Evolutionary conservation across 345 rosid genomes (phyloP).

Genomic region (Camelina hispida): DNA sequence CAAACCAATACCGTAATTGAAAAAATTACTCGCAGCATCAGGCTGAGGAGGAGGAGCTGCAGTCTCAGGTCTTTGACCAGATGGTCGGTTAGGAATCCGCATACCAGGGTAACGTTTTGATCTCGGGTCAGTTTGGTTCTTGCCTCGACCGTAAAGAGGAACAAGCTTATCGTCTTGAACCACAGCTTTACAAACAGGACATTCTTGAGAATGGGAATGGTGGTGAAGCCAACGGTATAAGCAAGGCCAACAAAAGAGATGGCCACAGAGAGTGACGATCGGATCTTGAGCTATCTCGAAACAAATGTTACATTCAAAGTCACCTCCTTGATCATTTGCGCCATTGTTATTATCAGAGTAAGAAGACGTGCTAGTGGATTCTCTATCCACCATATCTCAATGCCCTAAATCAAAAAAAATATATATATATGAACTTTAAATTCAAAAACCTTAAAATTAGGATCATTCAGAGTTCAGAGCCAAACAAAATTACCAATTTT

Average conservation of each 20-base stretch:
- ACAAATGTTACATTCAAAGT: conserved; percentile 95
- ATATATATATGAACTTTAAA: background rate
- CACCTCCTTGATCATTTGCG: conserved; percentile 66
- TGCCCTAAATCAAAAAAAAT: background rate
- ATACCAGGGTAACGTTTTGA: conserved; percentile 71
- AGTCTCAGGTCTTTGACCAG: conserved; percentile 83
- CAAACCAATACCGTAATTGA: conserved; percentile 66
- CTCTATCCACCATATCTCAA: conserved; percentile 67
- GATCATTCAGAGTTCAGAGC: background rate
- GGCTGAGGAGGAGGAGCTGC: conserved; percentile 55
- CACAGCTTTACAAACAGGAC: conserved; percentile 93
- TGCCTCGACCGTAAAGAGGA: conserved; percentile 96
- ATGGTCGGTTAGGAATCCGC: conserved; percentile 67
- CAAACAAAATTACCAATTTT: background rate
- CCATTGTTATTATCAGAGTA: conserved; percentile 46
- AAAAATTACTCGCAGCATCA: conserved; percentile 49
- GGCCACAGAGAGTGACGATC: conserved; percentile 86
- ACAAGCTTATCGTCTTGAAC: conserved; percentile 88
- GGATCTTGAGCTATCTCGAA: conserved; percentile 93
- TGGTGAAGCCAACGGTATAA: conserved; percentile 82
- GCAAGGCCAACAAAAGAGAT: conserved; percentile 95
- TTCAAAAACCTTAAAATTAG: background rate
- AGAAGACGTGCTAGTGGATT: conserved; percentile 57
- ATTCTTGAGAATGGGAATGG: conserved; percentile 87
- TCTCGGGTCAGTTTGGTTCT: conserved; percentile 72